phyloP scores from a whole-genome alignment of 352 stramenopile species.

The Thalassiosira mediterranea region DNA sequence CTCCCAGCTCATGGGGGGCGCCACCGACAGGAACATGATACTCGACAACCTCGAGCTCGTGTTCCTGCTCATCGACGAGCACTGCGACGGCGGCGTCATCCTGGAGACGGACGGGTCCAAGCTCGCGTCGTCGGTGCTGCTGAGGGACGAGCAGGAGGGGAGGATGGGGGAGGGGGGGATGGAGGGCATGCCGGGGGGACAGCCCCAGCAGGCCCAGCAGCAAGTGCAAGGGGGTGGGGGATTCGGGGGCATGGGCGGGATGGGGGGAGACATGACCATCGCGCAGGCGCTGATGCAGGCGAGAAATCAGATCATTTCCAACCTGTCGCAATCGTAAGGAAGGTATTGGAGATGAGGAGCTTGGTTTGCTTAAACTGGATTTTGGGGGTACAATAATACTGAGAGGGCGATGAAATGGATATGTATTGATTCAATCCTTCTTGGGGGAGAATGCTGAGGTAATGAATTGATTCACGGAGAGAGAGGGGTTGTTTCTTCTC shows the following conservation, averaged over 20 bases:
- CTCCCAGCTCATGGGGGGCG: constrained; percentile 74
- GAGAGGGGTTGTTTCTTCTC: no score
- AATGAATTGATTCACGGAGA: no score
- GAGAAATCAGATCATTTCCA: constrained; percentile 73
- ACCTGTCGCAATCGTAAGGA: constrained; percentile 49
- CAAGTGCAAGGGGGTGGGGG: not conserved
- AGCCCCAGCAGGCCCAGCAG: not conserved
- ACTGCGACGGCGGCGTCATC: constrained; percentile 82
- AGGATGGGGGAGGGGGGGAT: constrained; percentile 25
- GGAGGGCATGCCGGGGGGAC: constrained; percentile 7
- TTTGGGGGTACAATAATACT: no score
- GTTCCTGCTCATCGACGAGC: constrained; percentile 83
- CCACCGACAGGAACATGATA: constrained; percentile 77
- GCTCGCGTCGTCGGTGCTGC: constrained; percentile 66
- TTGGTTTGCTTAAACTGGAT: no score
- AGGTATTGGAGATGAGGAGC: not conserved
- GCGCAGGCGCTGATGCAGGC: constrained; percentile 79
- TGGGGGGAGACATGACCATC: constrained; percentile 80
- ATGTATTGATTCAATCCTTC: no score
- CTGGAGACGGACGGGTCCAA: constrained; percentile 78
- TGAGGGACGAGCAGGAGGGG: constrained; percentile 58
- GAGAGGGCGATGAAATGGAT: no score
- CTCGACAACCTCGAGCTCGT: constrained; percentile 84
- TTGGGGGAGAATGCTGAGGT: no score
- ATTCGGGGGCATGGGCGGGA: constrained; percentile 33